Evolutionary conservation across 352 stramenopile species (phyloP), one percentile per base, ranked within the genome.

Genomic region (Pythium oligandrum): DNA sequence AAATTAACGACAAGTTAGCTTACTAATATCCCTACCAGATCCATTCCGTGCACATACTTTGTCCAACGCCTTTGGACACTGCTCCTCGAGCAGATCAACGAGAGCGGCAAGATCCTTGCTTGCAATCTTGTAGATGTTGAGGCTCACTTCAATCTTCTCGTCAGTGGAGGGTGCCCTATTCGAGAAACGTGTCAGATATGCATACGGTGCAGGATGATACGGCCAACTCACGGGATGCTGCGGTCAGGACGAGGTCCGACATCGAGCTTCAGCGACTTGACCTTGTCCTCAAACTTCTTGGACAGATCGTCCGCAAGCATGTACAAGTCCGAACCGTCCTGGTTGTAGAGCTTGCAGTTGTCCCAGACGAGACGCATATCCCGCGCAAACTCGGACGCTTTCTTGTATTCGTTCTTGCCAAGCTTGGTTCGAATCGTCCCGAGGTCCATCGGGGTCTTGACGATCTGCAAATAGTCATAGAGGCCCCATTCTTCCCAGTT

Each of bases 391-490:
- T 91, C 82, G 30, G 58, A 59, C n/a, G 76, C 59, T 45, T 91
- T 93, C 57, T 90, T 88, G 78, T 95, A 93, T 58, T 93, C 82
- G 37, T 75, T 79, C 64, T 90, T 92, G 55, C 47, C 61, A 8
- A 95, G 64, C 63, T 90, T 93, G 48, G 7, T 66, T 54, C 80
- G 82, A 42, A 97, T 86, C 33, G 90, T 95, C 40, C 87, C 87
- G 35, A 97, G 71, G 64, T 97, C 90, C 87, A 97, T 97, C 38
- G 90, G 90, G 55, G 82, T 76, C 59, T 97, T 97, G 37, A 97
- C 82, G 46, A 96, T 74, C 57, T 94, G 73, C 39, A 94, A 63
- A 70, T 97, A 97, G 73, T 96, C 88, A 49, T 91, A 87, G 10
- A 97, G 74, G 6, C 80, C 83, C 83, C 81, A 94, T 57, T 94